These are phyloP conservation scores for Adansonia madagascariensis DNA, from an alignment of 441 rosid genomes.

Conservation along the genomic window DNA sequence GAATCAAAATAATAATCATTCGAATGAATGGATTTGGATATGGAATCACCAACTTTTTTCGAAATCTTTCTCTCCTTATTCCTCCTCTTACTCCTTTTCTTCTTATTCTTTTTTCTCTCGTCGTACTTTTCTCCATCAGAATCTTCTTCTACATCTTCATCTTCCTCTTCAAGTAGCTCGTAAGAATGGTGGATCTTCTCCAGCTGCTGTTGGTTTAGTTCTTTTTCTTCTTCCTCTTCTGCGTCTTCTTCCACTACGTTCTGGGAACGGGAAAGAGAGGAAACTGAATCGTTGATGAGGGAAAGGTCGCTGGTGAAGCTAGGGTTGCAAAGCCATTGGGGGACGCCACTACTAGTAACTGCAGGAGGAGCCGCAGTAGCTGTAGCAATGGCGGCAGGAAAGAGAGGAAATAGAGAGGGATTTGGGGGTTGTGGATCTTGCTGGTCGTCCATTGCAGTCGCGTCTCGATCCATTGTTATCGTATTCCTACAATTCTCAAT, in stretches of 20 bases:
- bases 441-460: conserved; percentile 32
- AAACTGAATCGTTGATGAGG: conserved; percentile 53
- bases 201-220: conserved; percentile 27
- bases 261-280: conserved; percentile 37
- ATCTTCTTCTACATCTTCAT: conserved; percentile 17
- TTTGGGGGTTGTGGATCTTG: conserved; percentile 15
- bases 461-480: not conserved
- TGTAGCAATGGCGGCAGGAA: conserved; percentile 35
- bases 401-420: conserved; percentile 54
- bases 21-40: conserved; percentile 56
- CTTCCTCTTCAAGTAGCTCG: conserved; percentile 38
- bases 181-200: conserved; percentile 22
- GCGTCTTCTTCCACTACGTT: conserved; percentile 31
- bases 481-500: not conserved
- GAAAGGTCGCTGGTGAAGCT: conserved; percentile 81
- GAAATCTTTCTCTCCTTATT: conserved; percentile 41
- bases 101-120: conserved; percentile 46
- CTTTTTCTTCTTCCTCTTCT: conserved; percentile 35
- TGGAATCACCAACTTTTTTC: conserved; percentile 44
- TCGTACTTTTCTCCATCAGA: conserved; percentile 38
- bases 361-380: conserved; percentile 26
- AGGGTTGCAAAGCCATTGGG: conserved; percentile 81
- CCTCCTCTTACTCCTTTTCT: conserved; percentile 32
- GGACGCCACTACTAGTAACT: conserved; percentile 25
- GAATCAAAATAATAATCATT: conserved; percentile 87